phyloP scores from a whole-genome alignment of 2,329 filamentous ascomycete species.

The Pseudogymnoascus verrucosus region DNA sequence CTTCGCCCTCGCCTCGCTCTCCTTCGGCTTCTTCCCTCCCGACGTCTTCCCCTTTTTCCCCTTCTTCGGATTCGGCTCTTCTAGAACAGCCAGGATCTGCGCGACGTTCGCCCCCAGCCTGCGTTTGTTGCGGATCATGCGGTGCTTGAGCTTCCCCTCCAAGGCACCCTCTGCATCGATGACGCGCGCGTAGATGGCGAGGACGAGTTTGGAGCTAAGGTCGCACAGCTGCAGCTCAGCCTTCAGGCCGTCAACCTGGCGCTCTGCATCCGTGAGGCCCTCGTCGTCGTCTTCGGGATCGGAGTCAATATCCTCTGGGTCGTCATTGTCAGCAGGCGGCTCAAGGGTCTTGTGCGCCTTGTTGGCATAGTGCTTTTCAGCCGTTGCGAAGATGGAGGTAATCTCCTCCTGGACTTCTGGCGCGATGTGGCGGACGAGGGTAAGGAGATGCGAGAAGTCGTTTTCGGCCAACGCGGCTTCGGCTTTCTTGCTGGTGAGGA shows the following conservation, averaged over 20 bases:
- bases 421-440: constrained; percentile 62
- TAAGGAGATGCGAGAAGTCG: constrained; percentile 46
- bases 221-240: constrained; percentile 83
- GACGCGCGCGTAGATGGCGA: constrained; percentile 67
- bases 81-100: constrained; percentile 69
- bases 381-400: constrained; percentile 66
- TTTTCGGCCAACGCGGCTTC: constrained; percentile 32
- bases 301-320: constrained; percentile 57
- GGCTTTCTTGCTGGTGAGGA: constrained; percentile 44
- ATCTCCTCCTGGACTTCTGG: constrained; percentile 56
- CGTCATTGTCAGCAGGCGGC: constrained; percentile 63
- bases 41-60: constrained; percentile 29
- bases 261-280: constrained; percentile 47
- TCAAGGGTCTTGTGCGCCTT: constrained; percentile 55
- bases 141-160: constrained; percentile 56
- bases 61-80: constrained; percentile 52
- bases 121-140: constrained; percentile 71
- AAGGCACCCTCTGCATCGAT: constrained; percentile 57
- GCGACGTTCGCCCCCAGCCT: constrained; percentile 78
- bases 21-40: constrained; percentile 33
- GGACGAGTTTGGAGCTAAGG: constrained; percentile 74
- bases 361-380: constrained; percentile 72
- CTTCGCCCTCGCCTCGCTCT: constrained; percentile 16
- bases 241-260: constrained; percentile 58
- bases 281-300: constrained; percentile 52